Conservation (phyloP, 2,329 filamentous ascomycete genomes). For the Fusarium sp. region DNA sequence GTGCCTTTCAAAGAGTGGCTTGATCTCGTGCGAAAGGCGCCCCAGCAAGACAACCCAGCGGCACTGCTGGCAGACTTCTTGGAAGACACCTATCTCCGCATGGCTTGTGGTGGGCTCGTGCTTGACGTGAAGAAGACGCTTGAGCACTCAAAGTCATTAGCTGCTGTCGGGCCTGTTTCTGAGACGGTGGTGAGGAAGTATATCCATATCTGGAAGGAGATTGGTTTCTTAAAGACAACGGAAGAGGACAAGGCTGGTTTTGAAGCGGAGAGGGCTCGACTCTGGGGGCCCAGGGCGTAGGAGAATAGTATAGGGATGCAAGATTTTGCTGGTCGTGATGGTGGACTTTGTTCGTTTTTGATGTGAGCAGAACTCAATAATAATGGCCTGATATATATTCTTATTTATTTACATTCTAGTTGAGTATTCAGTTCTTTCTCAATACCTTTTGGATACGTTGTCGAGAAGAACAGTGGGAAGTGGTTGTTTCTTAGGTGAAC, state of each 20-base stretch:
- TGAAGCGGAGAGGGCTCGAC: constrained; percentile 19
- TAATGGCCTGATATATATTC: too few relatives aligned
- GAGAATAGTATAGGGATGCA: background rate
- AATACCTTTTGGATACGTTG: too few relatives aligned
- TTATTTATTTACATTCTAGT: too few relatives aligned
- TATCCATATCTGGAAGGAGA: constrained; percentile 39
- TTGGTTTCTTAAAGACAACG: constrained; percentile 34
- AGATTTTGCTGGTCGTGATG: too few relatives aligned
- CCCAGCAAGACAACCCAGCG: constrained; percentile 28
- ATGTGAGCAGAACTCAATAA: too few relatives aligned
- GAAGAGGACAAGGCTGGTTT: constrained; percentile 25
- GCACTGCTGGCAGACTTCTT: constrained; percentile 16
- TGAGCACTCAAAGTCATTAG: constrained; percentile 24
- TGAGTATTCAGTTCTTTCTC: too few relatives aligned
- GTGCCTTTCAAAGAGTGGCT: constrained; percentile 26
- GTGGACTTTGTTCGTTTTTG: too few relatives aligned
- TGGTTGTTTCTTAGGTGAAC: too few relatives aligned
- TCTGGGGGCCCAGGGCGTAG: constrained; percentile 19
- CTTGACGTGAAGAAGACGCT: constrained; percentile 20
- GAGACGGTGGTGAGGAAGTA: constrained; percentile 33
- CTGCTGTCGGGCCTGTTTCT: constrained; percentile 19
- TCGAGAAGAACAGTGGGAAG: too few relatives aligned
- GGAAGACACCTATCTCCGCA: constrained; percentile 18
- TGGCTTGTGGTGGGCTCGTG: constrained; percentile 26
- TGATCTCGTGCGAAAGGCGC: constrained; percentile 16